phyloP scores from a whole-genome alignment of 2,329 filamentous ascomycete species.

The Colletotrichum horii region DNA sequence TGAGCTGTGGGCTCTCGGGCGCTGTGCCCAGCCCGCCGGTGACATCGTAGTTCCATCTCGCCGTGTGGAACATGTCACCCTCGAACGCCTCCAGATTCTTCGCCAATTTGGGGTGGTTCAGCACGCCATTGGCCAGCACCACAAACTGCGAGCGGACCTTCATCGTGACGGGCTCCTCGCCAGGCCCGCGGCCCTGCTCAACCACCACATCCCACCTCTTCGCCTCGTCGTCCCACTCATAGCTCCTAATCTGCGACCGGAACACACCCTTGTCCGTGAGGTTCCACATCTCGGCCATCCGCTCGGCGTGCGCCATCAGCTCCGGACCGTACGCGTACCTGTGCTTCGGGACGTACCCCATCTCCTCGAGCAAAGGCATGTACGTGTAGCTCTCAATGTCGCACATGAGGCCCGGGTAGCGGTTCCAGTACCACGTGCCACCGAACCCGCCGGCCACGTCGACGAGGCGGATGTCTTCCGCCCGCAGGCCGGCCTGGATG shows the following conservation, averaged over 20 bases:
- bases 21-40: conserved; percentile 42
- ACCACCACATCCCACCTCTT: conserved; percentile 26
- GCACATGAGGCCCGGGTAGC: conserved; percentile 56
- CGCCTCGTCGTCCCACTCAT: conserved; percentile 51
- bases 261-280: conserved; percentile 44
- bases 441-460: conserved; percentile 50
- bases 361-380: conserved; percentile 65
- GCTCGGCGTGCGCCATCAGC: conserved; percentile 44
- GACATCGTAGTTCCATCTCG: conserved; percentile 48
- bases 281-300: conserved; percentile 45
- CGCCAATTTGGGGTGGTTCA: conserved; percentile 46
- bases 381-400: conserved; percentile 67
- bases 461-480: conserved; percentile 43
- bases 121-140: conserved; percentile 40
- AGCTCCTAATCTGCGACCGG: conserved; percentile 41
- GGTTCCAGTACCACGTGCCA: conserved; percentile 59
- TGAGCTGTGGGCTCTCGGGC: conserved; percentile 40
- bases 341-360: conserved; percentile 60
- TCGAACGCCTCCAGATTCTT: conserved; percentile 46
- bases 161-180: conserved; percentile 28
- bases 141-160: conserved; percentile 44
- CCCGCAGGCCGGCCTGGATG: conserved; percentile 25
- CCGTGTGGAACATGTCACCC: conserved; percentile 50
- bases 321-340: conserved; percentile 50
- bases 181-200: conserved; percentile 29